Evolutionary conservation across 192 early-diverging fungal species (phyloP), one percentile per base, ranked within the genome.

Genomic region (Bifiguratus adelaidae): DNA sequence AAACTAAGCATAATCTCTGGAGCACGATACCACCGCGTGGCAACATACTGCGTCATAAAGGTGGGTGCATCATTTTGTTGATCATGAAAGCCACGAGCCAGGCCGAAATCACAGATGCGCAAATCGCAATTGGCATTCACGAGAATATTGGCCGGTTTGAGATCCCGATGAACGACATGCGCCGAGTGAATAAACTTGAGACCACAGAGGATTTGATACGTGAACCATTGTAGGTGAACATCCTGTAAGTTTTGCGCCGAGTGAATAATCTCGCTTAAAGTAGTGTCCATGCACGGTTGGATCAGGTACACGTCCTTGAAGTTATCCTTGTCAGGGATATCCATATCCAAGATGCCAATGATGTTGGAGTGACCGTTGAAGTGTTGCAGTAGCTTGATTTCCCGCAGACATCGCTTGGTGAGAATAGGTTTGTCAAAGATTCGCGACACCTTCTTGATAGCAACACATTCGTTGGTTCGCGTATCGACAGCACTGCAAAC

Each of bases 1-100:
- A 85, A 85, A 36, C 85, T 88, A 18, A 96, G 64, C 82, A 95
- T 88, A 45, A 95, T 86, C 57, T 95, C 92, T n/a, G 92, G 92
- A 1, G 92, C 88, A 15, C 92, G 78, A 70, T 93, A 33, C 32
- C 8, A 33, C 8, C 32, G 32, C n/a, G 32, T 33, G n/a, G 32
- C 32, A 33, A 8, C 32, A n/a, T n/a, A n/a, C n/a, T n/a, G n/a
- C n/a, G n/a, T n/a, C n/a, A n/a, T n/a, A n/a, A n/a, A n/a, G n/a
- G n/a, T n/a, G n/a, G n/a, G n/a, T n/a, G n/a, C n/a, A n/a, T n/a
- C n/a, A n/a, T n/a, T n/a, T n/a, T n/a, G n/a, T n/a, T n/a, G n/a
- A n/a, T n/a, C n/a, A n/a, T n/a, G n/a, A n/a, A n/a, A n/a, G n/a
- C n/a, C n/a, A n/a, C n/a, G n/a, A n/a, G n/a, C n/a, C n/a, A n/a